These are phyloP conservation scores for Jaenimonas drosophilae DNA, from an alignment of 208 protist species.

Conservation along the genomic window DNA sequence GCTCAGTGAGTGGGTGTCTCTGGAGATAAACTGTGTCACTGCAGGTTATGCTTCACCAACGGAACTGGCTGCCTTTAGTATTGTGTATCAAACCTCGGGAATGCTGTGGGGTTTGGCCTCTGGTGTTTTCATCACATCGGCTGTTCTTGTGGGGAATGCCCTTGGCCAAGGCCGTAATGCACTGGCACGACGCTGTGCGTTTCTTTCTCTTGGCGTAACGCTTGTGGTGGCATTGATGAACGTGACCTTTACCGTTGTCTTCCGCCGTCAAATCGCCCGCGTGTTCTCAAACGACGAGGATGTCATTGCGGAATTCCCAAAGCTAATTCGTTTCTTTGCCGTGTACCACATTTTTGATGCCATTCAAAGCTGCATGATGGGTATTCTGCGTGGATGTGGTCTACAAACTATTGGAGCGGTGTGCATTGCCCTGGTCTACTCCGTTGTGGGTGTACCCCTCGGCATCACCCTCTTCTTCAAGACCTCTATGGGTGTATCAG, in stretches of 20 bases:
- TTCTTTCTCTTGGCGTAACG: constrained; percentile 21
- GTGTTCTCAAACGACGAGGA: constrained; percentile 37
- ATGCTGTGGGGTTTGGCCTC: constrained; percentile 50
- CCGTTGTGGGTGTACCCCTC: constrained; percentile 56
- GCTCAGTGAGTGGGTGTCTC: constrained; percentile 67
- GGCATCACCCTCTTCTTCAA: constrained; percentile 50
- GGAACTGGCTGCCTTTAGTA: constrained; percentile 60
- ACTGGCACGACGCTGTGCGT: constrained; percentile 42
- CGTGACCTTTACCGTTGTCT: constrained; percentile 20
- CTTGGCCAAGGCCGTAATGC: constrained; percentile 36
- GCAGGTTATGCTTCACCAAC: constrained; percentile 44
- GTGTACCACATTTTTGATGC: constrained; percentile 66
- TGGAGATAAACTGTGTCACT: constrained; percentile 65
- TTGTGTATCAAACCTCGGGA: constrained; percentile 46
- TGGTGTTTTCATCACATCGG: constrained; percentile 58
- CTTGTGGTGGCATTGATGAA: constrained; percentile 23
- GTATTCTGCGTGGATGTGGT: constrained; percentile 62
- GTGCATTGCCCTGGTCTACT: constrained; percentile 54
- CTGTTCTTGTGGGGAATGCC: constrained; percentile 67
- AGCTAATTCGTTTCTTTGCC: constrained; percentile 25
- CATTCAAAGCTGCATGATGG: constrained; percentile 76
- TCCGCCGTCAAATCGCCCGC: constrained; percentile 18
- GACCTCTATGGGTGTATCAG: constrained; percentile 38
- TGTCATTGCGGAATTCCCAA: constrained; percentile 19
- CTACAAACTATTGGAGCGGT: constrained; percentile 49